phyloP scores from a whole-genome alignment of 352 stramenopile species.

The Pythium periplocum region DNA sequence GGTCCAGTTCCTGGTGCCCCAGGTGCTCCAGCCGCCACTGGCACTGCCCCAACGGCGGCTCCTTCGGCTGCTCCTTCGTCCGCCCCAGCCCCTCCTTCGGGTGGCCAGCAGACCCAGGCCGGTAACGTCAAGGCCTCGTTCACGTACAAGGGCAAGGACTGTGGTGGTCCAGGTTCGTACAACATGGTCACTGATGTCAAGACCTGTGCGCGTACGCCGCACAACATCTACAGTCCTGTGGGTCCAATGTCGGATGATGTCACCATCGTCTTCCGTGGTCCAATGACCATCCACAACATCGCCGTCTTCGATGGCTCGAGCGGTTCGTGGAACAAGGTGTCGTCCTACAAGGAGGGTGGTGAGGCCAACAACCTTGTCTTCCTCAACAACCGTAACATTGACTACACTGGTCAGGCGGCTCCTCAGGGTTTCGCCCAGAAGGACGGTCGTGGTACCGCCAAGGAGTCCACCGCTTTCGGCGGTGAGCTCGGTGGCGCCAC shows the following conservation, averaged over 20 bases:
- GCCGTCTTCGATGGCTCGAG: conserved; percentile 57
- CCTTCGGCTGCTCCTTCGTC: not conserved
- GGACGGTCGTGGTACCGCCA: conserved; percentile 42
- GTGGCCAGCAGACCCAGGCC: conserved; percentile 22
- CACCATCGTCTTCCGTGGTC: conserved; percentile 58
- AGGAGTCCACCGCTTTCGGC: conserved; percentile 33
- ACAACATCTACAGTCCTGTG: conserved; percentile 35
- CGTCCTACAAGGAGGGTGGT: conserved; percentile 53
- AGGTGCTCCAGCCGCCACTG: too few species aligned
- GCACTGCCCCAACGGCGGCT: not conserved
- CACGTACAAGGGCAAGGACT: conserved; percentile 51
- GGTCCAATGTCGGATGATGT: conserved; percentile 63
- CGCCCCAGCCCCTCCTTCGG: conserved; percentile 1
- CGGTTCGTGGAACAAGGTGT: conserved; percentile 50
- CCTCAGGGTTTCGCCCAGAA: conserved; percentile 55
- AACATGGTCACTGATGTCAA: conserved; percentile 64
- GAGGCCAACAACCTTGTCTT: conserved; percentile 67
- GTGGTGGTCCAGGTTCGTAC: conserved; percentile 50
- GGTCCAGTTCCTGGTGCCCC: not conserved
- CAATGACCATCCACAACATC: conserved; percentile 68
- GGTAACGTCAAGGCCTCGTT: conserved; percentile 37
- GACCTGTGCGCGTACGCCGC: conserved; percentile 41
- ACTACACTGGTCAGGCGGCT: conserved; percentile 47
- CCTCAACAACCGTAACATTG: conserved; percentile 80
- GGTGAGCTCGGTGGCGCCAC: conserved; percentile 46